Percentiles rank a stretch among this genome's conserved stretches.
These are phyloP conservation scores for Pythium vanterpoolii DNA, from an alignment of 352 stramenopile species.

Conservation along the genomic window DNA sequence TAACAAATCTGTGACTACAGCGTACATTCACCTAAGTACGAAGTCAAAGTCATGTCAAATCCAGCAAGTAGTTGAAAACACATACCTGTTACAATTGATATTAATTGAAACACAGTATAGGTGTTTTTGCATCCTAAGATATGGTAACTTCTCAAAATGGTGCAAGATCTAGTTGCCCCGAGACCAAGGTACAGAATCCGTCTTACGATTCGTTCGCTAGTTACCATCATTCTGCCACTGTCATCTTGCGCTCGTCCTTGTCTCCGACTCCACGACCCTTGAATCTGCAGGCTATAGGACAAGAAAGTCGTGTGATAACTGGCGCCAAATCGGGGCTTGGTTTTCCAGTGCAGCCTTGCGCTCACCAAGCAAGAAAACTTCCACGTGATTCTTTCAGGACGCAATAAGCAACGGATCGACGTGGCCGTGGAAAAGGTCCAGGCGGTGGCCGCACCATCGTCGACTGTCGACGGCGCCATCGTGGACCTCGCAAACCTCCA, in stretches of 20 bases:
- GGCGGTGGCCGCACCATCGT: not conserved
- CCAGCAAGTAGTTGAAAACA: too few species aligned
- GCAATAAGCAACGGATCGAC: constrained; percentile 24
- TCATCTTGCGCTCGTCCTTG: too few species aligned
- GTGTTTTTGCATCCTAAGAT: too few species aligned
- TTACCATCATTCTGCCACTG: not conserved
- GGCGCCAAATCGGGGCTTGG: constrained; percentile 33
- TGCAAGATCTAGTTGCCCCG: too few species aligned
- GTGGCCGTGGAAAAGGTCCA: constrained; percentile 18
- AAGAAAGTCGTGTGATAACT: constrained; percentile 34
- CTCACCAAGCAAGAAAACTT: constrained; percentile 19
- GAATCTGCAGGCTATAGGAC: too few species aligned
- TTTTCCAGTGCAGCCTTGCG: constrained; percentile 25
- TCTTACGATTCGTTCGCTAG: not conserved
- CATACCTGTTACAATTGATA: too few species aligned
- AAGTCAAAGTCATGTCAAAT: too few species aligned
- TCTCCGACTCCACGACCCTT: not conserved
- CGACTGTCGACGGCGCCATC: constrained; percentile 23
- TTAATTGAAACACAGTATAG: too few species aligned
- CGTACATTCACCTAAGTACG: too few species aligned
- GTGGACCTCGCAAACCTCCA: constrained; percentile 33
- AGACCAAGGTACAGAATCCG: not conserved
- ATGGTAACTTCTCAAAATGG: too few species aligned
- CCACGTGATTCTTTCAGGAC: constrained; percentile 30
- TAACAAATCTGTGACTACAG: too few species aligned